phyloP scores from a whole-genome alignment of 2,329 filamentous ascomycete species.

The Clonostachys solani region DNA sequence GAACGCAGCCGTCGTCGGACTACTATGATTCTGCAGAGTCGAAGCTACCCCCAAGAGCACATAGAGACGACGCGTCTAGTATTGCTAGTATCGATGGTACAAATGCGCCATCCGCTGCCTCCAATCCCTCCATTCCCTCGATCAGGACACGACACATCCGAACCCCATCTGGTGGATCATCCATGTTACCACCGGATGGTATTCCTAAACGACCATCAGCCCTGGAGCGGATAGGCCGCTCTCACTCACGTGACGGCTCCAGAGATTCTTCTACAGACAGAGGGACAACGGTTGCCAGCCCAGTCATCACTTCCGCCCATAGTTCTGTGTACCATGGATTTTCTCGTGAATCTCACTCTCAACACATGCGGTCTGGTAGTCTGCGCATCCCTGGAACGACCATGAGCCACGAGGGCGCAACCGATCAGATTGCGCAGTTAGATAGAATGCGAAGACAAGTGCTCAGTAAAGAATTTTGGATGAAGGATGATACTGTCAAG shows the following conservation, averaged over 20 bases:
- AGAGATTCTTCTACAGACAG: slow-evolving; percentile 56
- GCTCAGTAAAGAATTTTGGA: slow-evolving; percentile 95
- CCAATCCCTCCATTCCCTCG: slow-evolving; percentile 20
- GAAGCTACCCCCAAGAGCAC: slow-evolving; percentile 23
- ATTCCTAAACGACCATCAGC: slow-evolving; percentile 41
- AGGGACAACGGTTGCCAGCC: slow-evolving; percentile 50
- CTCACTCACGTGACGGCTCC: slow-evolving; percentile 41
- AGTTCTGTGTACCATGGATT: slow-evolving; percentile 55
- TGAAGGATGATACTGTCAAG: slow-evolving; percentile 97
- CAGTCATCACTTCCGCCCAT: slow-evolving; percentile 54
- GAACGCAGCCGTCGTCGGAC: slow-evolving; percentile 25
- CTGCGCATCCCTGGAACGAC: slow-evolving; percentile 53
- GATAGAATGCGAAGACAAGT: slow-evolving; percentile 81
- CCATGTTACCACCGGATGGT: slow-evolving; percentile 29
- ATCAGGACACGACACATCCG: slow-evolving; percentile 27
- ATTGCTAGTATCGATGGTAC: slow-evolving; percentile 37
- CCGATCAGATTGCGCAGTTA: slow-evolving; percentile 55
- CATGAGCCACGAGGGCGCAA: slow-evolving; percentile 46
- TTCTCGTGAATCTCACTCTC: slow-evolving; percentile 36
- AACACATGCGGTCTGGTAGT: slow-evolving; percentile 38
- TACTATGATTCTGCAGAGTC: slow-evolving; percentile 32
- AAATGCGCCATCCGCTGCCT: slow-evolving; percentile 34
- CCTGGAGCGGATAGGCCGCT: slow-evolving; percentile 50
- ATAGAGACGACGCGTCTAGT: slow-evolving; percentile 37
- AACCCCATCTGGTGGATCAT: slow-evolving; percentile 25